These are phyloP conservation scores for Solanum pimpinellifolium DNA, from an alignment of 257 asterid species.

Conservation along the genomic window DNA sequence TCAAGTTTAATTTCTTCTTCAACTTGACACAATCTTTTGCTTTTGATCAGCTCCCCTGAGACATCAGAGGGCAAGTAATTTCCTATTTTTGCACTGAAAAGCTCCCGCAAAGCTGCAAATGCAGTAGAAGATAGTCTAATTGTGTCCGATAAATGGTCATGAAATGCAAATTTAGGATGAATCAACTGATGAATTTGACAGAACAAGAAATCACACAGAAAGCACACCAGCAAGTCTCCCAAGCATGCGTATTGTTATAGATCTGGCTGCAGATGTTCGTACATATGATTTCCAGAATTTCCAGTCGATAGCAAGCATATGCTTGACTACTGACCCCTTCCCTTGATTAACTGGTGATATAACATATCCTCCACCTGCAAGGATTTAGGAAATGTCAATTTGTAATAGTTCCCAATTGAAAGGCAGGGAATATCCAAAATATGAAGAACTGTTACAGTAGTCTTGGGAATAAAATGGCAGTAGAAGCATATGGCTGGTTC, in stretches of 20 bases:
- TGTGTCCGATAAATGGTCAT: not conserved
- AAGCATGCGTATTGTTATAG: conserved; percentile 66
- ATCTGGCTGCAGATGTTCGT: conserved; percentile 57
- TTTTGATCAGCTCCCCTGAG: conserved; percentile 63
- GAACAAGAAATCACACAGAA: not conserved
- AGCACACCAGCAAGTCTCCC: conserved; percentile 70
- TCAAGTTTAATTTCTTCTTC: conserved; percentile 41
- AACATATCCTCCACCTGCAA: conserved; percentile 90
- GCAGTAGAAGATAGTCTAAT: not conserved
- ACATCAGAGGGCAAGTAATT: conserved; percentile 48
- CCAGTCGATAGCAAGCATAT: conserved; percentile 98
- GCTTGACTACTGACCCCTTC: conserved; percentile 70
- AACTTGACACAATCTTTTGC: conserved; percentile 26
- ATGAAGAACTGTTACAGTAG: not conserved
- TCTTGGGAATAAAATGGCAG: not conserved
- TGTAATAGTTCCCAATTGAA: not conserved
- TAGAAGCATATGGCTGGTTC: not conserved
- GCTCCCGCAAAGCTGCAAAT: conserved; percentile 75
- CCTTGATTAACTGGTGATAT: conserved; percentile 80
- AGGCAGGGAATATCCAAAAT: not conserved
- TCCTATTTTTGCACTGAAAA: conserved; percentile 65
- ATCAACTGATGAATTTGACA: not conserved
- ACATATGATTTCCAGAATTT: conserved; percentile 76
- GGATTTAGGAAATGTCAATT: not conserved
- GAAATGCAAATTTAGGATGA: not conserved